These are phyloP conservation scores for Casuarina cunninghamiana DNA, from an alignment of 306 rosid species.

Conservation along the genomic window DNA sequence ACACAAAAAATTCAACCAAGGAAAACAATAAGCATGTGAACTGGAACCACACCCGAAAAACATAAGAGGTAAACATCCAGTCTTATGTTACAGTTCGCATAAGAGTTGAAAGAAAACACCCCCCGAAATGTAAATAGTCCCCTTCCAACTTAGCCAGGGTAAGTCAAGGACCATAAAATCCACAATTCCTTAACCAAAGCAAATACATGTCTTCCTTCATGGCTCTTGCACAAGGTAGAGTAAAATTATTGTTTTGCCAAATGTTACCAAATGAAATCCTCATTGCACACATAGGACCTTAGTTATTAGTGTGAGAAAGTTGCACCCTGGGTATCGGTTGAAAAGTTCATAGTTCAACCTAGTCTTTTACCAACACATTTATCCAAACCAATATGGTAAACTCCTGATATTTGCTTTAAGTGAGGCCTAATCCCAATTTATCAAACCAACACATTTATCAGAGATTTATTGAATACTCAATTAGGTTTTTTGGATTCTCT, in stretches of 20 bases:
- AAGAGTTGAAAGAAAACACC: neutral
- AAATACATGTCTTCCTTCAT: neutral
- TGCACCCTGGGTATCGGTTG: neutral
- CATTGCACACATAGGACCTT: neutral
- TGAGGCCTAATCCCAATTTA: neutral
- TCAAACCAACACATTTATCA: neutral
- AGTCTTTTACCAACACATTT: neutral
- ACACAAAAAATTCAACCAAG: neutral
- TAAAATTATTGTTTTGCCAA: neutral
- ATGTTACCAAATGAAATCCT: neutral
- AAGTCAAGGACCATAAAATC: too few relatives aligned
- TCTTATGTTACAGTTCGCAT: neutral
- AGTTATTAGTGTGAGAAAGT: neutral
- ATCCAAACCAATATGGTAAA: neutral
- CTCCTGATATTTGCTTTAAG: neutral
- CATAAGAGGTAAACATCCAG: neutral
- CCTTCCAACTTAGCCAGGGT: neutral
- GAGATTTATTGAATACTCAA: neutral
- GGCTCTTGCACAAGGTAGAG: too few relatives aligned
- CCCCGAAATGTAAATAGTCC: neutral
- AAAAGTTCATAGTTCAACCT: neutral
- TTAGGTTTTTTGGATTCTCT: neutral
- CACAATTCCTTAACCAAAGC: neutral
- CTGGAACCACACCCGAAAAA: neutral
- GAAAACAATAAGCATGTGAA: conserved; percentile 2